Base-by-base conservation (phyloP, 2,329 filamentous ascomycete genomes). In the Scorias spongiosa region DNA sequence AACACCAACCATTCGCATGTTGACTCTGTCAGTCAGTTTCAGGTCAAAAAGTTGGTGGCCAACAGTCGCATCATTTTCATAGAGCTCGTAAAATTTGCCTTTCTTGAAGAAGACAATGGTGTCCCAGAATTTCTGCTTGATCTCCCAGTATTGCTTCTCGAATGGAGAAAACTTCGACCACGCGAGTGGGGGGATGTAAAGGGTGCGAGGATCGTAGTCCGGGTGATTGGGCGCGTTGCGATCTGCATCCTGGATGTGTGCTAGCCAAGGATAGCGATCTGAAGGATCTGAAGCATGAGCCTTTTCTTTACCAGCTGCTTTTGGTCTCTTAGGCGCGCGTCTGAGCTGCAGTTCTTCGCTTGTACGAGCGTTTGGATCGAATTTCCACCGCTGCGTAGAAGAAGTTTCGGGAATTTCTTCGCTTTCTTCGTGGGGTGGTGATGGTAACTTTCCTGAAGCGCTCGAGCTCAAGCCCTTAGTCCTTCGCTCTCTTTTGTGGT, bases 91-190 rank as follows among this genome's bases (percentile, higher is more conserved):
- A 64, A 98, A 98, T 57, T 98, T 98, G 57, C 91, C 91, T 70
- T 98, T 98, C 65, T 96, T 98, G 78, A 98, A 98, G 66, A 98
- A 98, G 12, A 98, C 89, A 39, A 98, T 81, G 0, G 88, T 95
- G 52, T 95, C 87, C 84, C 85, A 96, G 51, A 93, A 84, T 54
- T 95, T 95, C 62, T 88, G 84, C 67, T 98, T 98, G 63, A 98
- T 96, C 57, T 93, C 86, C 91, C 91, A 98, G 62, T 98, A 98
- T 60, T 98, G 91, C 62, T 87, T 93, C 64, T 98, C 91, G 51
- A 98, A 98, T 0, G 89, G 76, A 0, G 88, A 93, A 59, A 98
- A 95, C 20, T 83, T 80, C 28, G 67, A 66, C 79, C 81, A 93
- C 0, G 86, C 85, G 29, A 70, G 59, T 0, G 85, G 83, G 0